Conservation (phyloP, 345 rosid species). For the Brassica napus region Da-Ae NC_063447.1:54687001-54687500, state of each 20-base stretch:
- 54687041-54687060: slow-evolving; percentile 92
- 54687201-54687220: slow-evolving; percentile 45
- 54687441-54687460: slow-evolving; percentile 85
- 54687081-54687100: slow-evolving; percentile 79
- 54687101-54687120: slow-evolving; percentile 87
- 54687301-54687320: slow-evolving; percentile 89
- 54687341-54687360: not conserved
- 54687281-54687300: slow-evolving; percentile 91
- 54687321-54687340: not conserved
- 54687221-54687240: slow-evolving; percentile 98
- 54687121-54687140: slow-evolving; percentile 54
- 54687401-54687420: slow-evolving; percentile 95
- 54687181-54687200: not conserved
- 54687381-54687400: slow-evolving; percentile 19
- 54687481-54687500: not conserved
- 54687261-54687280: slow-evolving; percentile 73
- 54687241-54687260: slow-evolving; percentile 89
- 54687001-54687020: not conserved
- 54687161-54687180: not conserved
- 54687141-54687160: not conserved
- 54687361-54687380: slow-evolving; percentile 11
- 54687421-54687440: slow-evolving; percentile 76
- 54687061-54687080: slow-evolving; percentile 70
- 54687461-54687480: slow-evolving; percentile 60
- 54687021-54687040: slow-evolving; percentile 78